A percentile compares a stretch with the other conserved stretches of the same genome.
phyloP scores from a whole-genome alignment of 1,284 basidiomycete species.

The Marasmius oreades region DNA sequence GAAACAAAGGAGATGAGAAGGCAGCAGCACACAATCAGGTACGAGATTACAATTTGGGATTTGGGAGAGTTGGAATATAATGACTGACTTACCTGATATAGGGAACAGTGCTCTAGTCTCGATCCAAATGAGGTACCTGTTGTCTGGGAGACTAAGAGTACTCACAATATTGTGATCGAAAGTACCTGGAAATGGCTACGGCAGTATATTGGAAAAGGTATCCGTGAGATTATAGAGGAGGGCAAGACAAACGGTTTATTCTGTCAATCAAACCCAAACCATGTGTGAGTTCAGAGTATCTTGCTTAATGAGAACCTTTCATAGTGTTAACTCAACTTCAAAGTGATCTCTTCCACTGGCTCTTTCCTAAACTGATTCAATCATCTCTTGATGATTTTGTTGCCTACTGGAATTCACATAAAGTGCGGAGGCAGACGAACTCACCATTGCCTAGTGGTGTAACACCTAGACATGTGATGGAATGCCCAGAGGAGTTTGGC shows the following conservation, averaged over 20 bases:
- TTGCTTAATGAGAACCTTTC: neutral
- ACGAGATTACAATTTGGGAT: no score
- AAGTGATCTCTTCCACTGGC: constrained; percentile 11
- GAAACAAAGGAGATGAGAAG: constrained; percentile 12
- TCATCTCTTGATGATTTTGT: constrained; percentile 6
- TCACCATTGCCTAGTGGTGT: constrained; percentile 7
- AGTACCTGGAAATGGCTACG: neutral
- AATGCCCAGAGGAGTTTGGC: neutral
- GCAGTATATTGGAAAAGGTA: neutral
- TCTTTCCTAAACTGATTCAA: constrained; percentile 13
- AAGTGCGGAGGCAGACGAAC: constrained; percentile 3
- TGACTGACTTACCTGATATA: no score
- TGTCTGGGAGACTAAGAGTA: neutral
- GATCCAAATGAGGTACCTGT: neutral
- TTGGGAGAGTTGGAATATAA: no score
- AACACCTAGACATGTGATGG: neutral
- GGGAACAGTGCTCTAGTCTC: neutral
- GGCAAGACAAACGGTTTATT: neutral
- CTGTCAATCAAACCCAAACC: neutral
- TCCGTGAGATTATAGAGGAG: neutral
- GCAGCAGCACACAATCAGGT: constrained; percentile 8
- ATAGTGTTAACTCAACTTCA: neutral
- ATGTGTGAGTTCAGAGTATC: neutral
- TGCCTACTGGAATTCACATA: constrained; percentile 9
- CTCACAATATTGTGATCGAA: constrained; percentile 1